Evolutionary conservation across 257 asterid species (phyloP).

Genomic region (Penstemon newberryi): DNA sequence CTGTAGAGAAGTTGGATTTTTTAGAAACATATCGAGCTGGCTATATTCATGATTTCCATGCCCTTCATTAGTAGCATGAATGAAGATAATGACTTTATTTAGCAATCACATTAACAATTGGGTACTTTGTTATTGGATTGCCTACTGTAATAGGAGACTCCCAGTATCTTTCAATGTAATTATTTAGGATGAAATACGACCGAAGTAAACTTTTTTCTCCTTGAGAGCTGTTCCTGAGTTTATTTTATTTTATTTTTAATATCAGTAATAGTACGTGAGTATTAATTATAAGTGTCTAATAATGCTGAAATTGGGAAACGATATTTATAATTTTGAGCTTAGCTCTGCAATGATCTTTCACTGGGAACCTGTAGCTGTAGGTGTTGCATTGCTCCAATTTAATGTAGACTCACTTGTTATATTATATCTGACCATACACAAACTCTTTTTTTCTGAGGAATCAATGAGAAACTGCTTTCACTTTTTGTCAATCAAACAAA

Average conservation of each 20-base stretch:
- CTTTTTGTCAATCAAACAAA: background rate
- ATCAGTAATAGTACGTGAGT: too few species aligned
- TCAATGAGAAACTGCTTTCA: background rate
- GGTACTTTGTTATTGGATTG: background rate
- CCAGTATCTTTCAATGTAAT: slow-evolving; percentile 2
- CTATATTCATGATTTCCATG: slow-evolving; percentile 11
- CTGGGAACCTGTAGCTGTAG: too few species aligned
- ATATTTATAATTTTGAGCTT: too few species aligned
- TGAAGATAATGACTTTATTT: background rate
- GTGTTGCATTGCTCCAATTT: background rate
- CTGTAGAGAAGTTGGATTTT: too few species aligned
- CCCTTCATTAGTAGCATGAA: background rate
- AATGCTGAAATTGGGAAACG: too few species aligned
- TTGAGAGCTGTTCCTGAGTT: background rate
- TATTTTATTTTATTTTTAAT: too few species aligned
- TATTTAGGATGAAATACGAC: background rate
- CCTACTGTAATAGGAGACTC: slow-evolving; percentile 9
- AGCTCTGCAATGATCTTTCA: too few species aligned
- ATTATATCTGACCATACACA: background rate
- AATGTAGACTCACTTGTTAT: too few species aligned
- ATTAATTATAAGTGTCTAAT: too few species aligned
- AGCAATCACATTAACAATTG: background rate
- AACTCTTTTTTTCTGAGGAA: background rate
- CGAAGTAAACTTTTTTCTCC: background rate
- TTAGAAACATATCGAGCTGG: background rate